Evolutionary conservation across 805 yeast genomes (phyloP).

Genomic region (Millerago galiae): DNA sequence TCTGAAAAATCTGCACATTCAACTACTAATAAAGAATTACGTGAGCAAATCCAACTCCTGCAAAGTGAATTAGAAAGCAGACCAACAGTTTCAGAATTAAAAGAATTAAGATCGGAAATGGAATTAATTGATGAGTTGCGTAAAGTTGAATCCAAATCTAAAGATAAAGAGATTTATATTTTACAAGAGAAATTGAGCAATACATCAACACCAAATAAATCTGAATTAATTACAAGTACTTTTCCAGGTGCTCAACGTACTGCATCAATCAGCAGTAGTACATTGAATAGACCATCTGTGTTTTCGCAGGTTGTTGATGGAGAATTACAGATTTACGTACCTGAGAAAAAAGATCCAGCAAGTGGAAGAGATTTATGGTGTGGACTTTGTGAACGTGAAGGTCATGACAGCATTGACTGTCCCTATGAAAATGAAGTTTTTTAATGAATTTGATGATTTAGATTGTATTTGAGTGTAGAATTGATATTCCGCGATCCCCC

Average conservation of each 20-base stretch:
- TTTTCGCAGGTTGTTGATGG: conserved; percentile 27
- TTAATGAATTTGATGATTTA: conserved; percentile 2
- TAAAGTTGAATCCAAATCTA: conserved; percentile 23
- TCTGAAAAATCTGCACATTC: conserved; percentile 1
- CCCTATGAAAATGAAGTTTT: conserved; percentile 50
- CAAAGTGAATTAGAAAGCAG: conserved; percentile 25
- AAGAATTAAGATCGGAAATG: conserved; percentile 40
- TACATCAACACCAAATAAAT: neutral
- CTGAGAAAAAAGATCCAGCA: conserved; percentile 54
- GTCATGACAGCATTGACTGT: conserved; percentile 84
- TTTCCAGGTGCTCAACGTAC: neutral
- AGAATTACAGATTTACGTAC: conserved; percentile 42
- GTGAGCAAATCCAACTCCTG: conserved; percentile 15
- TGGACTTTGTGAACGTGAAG: conserved; percentile 85
- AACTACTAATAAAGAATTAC: conserved; percentile 22
- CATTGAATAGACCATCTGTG: conserved; percentile 18
- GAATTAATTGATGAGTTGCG: conserved; percentile 32
- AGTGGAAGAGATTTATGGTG: conserved; percentile 82
- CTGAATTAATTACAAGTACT: neutral
- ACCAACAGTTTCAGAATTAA: conserved; percentile 36
- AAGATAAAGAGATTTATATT: conserved; percentile 20
- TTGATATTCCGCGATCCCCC: neutral
- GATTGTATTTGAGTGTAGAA: neutral
- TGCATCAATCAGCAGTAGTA: neutral
- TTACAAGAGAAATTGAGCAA: conserved; percentile 14